These are phyloP conservation scores for Crotalaria pallida DNA, from an alignment of 306 rosid genomes.

Conservation along the genomic window DNA sequence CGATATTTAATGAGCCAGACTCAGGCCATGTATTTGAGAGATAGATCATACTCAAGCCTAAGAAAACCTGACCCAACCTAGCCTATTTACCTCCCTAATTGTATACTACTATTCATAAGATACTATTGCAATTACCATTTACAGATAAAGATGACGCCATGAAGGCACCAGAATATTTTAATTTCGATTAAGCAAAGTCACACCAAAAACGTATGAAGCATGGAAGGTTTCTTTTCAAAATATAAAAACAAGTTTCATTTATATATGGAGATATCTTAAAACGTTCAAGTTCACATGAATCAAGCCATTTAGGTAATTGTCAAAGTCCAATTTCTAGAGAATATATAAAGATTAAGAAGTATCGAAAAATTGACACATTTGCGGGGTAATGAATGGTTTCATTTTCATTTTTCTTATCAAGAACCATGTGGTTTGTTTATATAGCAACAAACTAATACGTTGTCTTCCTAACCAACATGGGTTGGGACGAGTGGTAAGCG, in stretches of 20 bases:
- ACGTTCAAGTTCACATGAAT: background rate
- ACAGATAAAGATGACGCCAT: background rate
- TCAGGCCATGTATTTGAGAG: too few species aligned
- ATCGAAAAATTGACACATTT: slow-evolving; percentile 14
- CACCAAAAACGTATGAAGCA: background rate
- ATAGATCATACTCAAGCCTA: too few species aligned
- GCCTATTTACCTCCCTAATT: too few species aligned
- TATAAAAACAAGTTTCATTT: background rate
- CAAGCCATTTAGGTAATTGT: background rate
- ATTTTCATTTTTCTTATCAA: too few species aligned
- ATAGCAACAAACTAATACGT: too few species aligned
- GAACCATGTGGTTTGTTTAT: too few species aligned
- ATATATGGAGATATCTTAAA: background rate
- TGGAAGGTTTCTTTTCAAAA: background rate
- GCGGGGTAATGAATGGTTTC: too few species aligned
- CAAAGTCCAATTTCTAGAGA: background rate
- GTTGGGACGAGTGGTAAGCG: too few species aligned
- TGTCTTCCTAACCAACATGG: too few species aligned
- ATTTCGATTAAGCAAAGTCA: background rate
- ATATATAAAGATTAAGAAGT: background rate
- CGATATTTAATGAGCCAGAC: too few species aligned
- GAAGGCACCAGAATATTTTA: background rate
- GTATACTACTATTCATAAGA: too few species aligned
- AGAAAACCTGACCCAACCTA: too few species aligned
- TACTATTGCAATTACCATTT: background rate